phyloP scores from a whole-genome alignment of 371 early-diverging fungal genomes.

The Syncephalastrum racemosum region DNA sequence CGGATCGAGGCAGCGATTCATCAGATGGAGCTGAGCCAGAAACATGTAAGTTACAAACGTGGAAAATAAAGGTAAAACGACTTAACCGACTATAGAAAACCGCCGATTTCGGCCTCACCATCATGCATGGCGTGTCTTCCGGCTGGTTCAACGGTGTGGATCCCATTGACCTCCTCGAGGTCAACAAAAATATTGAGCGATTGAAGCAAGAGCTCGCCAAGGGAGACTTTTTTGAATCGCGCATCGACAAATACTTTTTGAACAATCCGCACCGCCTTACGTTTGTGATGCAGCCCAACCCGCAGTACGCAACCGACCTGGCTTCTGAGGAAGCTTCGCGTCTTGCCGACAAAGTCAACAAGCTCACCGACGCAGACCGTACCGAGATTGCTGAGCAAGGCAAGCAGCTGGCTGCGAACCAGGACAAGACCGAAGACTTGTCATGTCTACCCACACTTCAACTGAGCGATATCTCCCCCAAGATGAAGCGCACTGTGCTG shows the following conservation, averaged over 20 bases:
- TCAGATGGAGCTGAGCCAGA: constrained; percentile 85
- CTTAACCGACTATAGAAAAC: constrained; percentile 61
- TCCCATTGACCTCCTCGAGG: constrained; percentile 81
- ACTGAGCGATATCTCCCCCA: constrained; percentile 69
- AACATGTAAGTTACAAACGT: constrained; percentile 63
- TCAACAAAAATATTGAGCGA: constrained; percentile 75
- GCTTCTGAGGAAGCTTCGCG: constrained; percentile 63
- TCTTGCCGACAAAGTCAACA: constrained; percentile 58
- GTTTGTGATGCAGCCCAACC: constrained; percentile 83
- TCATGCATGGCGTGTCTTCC: constrained; percentile 77
- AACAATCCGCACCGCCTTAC: constrained; percentile 76
- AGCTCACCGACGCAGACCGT: constrained; percentile 62
- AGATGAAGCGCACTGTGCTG: constrained; percentile 64
- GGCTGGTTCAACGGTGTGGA: constrained; percentile 91
- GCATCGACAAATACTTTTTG: constrained; percentile 76
- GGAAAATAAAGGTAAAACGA: not conserved
- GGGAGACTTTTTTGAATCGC: constrained; percentile 70
- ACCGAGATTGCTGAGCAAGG: constrained; percentile 61
- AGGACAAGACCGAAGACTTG: constrained; percentile 77
- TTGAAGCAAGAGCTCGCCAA: constrained; percentile 61
- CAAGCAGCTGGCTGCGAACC: constrained; percentile 60
- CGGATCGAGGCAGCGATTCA: constrained; percentile 89
- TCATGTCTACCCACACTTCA: constrained; percentile 82
- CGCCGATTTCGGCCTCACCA: constrained; percentile 82
- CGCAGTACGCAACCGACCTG: constrained; percentile 58